phyloP scores from a whole-genome alignment of 2,329 filamentous ascomycete genomes.

The Claviceps pusilla region DNA sequence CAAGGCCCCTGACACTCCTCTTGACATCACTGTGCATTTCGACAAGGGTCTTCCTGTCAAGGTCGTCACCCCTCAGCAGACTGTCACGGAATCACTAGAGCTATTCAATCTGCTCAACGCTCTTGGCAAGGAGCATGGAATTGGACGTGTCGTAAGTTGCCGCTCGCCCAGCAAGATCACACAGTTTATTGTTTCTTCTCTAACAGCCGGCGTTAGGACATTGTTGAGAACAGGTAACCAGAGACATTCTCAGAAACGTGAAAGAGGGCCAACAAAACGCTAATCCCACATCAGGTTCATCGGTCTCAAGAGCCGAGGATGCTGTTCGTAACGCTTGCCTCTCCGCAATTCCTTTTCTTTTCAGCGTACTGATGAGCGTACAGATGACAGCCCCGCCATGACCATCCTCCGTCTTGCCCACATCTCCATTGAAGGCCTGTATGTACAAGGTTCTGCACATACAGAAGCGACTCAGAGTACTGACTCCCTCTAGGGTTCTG shows the following conservation, averaged over 20 bases:
- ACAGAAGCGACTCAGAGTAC: neutral
- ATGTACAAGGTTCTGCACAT: neutral
- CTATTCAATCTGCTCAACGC: neutral
- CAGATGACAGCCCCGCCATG: slow-evolving; percentile 3
- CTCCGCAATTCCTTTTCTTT: neutral
- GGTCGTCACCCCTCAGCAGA: neutral
- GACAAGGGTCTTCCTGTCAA: slow-evolving; percentile 2
- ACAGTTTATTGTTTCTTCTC: neutral
- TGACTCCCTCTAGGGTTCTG: neutral
- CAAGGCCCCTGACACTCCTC: neutral
- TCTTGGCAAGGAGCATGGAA: neutral
- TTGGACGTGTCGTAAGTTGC: slow-evolving; percentile 1
- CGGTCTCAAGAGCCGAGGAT: slow-evolving; percentile 1
- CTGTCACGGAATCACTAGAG: slow-evolving; percentile 1
- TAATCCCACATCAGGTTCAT: neutral
- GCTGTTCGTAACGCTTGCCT: neutral
- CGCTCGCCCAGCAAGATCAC: no score
- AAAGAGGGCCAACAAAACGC: neutral
- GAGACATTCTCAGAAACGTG: neutral
- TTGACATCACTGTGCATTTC: neutral
- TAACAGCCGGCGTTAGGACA: neutral
- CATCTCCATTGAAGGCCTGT: slow-evolving; percentile 1
- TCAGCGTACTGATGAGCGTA: neutral
- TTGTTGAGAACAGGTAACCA: slow-evolving; percentile 1
- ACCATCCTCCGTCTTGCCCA: slow-evolving; percentile 1